Conservation (phyloP, 75 land plant species). For the Larix kaempferi region DNA sequence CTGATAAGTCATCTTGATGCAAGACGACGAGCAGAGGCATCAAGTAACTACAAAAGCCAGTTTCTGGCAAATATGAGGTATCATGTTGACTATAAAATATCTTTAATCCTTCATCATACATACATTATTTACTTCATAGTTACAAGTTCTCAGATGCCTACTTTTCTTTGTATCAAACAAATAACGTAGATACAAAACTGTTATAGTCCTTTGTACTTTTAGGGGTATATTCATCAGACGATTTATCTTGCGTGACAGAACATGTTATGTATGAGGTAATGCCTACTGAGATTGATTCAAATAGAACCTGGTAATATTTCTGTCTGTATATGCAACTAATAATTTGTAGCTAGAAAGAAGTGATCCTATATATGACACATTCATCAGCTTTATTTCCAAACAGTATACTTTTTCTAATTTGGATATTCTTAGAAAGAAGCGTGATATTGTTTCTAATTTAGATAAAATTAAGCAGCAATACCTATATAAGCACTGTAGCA, state of each 20-base stretch:
- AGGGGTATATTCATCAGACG: not conserved
- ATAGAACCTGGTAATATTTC: no score
- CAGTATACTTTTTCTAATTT: no score
- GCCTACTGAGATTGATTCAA: no score
- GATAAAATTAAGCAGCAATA: no score
- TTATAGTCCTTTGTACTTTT: not conserved
- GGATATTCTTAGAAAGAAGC: no score
- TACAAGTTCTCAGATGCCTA: not conserved
- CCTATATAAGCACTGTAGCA: no score
- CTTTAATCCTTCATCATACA: not conserved
- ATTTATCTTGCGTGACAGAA: not conserved
- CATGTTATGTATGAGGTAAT: no score
- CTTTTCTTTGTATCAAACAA: not conserved
- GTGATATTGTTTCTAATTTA: no score
- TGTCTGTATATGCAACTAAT: no score
- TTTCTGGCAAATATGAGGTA: slow-evolving; percentile 91
- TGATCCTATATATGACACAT: no score
- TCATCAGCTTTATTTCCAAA: no score
- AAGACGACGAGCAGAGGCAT: slow-evolving; percentile 76
- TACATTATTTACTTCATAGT: not conserved
- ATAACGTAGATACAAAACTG: not conserved
- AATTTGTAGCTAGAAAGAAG: no score
- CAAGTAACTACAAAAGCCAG: slow-evolving; percentile 86
- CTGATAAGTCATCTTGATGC: slow-evolving; percentile 83
- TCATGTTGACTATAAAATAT: not conserved